Conservation (phyloP, 2,329 filamentous ascomycete species). For the Aureobasidium sp. region DNA sequence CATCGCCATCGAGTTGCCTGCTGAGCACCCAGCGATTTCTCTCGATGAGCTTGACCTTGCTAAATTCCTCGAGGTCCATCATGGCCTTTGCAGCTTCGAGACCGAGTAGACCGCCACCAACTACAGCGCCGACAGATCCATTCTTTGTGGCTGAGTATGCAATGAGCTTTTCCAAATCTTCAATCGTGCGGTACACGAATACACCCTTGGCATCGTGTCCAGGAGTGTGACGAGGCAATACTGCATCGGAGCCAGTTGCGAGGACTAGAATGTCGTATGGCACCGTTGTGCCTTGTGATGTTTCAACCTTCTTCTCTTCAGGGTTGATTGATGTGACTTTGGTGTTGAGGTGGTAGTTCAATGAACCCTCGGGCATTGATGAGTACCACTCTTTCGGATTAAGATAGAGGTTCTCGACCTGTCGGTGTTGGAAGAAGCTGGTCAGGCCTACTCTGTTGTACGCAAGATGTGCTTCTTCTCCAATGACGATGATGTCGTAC, state of each 20-base stretch:
- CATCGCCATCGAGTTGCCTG: constrained; percentile 73
- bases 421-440: constrained; percentile 78
- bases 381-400: constrained; percentile 77
- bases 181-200: constrained; percentile 82
- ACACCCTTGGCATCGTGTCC: constrained; percentile 73
- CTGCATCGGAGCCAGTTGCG: constrained; percentile 77
- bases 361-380: constrained; percentile 54
- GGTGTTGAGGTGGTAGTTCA: constrained; percentile 70
- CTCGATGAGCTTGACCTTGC: constrained; percentile 70
- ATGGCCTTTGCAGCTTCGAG: constrained; percentile 88
- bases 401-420: constrained; percentile 79
- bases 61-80: constrained; percentile 71
- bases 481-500: constrained; percentile 76
- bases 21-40: constrained; percentile 75
- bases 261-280: constrained; percentile 74
- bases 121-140: constrained; percentile 63
- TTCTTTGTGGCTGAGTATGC: constrained; percentile 58
- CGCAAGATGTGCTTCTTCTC: constrained; percentile 77
- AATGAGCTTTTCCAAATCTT: constrained; percentile 71
- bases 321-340: constrained; percentile 60
- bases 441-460: constrained; percentile 89
- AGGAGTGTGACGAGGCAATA: constrained; percentile 63
- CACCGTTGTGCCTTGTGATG: constrained; percentile 59
- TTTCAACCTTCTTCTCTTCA: constrained; percentile 56
- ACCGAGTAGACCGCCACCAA: constrained; percentile 76